A percentile compares a stretch with the other conserved stretches of the same genome.
These are phyloP conservation scores for Eurotiales sp. DNA, from an alignment of 2,329 filamentous ascomycete genomes.

Conservation along the genomic window DNA sequence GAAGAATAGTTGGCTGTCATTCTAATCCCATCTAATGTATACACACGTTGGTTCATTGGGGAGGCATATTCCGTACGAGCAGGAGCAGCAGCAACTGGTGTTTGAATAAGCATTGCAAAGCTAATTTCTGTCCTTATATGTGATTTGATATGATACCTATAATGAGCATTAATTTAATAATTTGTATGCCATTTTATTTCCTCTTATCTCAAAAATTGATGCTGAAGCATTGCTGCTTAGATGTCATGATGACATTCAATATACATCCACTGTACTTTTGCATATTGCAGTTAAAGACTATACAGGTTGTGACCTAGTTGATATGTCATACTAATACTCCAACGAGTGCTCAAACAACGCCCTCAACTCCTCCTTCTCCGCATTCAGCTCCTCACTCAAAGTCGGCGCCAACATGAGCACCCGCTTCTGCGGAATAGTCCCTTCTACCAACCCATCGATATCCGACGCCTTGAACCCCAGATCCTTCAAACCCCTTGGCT, in stretches of 20 bases:
- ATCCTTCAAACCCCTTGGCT: slow-evolving; percentile 78
- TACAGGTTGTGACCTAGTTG: neutral
- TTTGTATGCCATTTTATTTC: too few species aligned
- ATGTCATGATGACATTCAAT: too few species aligned
- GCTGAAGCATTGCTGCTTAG: neutral
- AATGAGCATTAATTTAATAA: neutral
- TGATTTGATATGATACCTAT: neutral
- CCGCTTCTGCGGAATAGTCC: slow-evolving; percentile 85
- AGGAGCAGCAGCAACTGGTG: neutral
- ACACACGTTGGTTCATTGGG: neutral
- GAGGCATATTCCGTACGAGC: neutral
- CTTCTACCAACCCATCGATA: slow-evolving; percentile 82
- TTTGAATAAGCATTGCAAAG: neutral
- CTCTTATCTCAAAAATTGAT: too few species aligned
- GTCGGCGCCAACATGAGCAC: slow-evolving; percentile 90
- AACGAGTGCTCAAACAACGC: slow-evolving; percentile 63
- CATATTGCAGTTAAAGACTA: neutral
- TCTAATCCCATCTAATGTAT: neutral
- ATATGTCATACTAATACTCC: slow-evolving; percentile 43
- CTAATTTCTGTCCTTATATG: neutral
- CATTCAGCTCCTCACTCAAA: slow-evolving; percentile 64
- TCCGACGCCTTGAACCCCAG: slow-evolving; percentile 75
- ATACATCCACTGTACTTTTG: too few species aligned
- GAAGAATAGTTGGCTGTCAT: neutral
- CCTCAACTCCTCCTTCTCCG: slow-evolving; percentile 69